These are phyloP conservation scores for Populus hybrid DNA, from an alignment of 441 rosid species.

Conservation along the genomic window DNA sequence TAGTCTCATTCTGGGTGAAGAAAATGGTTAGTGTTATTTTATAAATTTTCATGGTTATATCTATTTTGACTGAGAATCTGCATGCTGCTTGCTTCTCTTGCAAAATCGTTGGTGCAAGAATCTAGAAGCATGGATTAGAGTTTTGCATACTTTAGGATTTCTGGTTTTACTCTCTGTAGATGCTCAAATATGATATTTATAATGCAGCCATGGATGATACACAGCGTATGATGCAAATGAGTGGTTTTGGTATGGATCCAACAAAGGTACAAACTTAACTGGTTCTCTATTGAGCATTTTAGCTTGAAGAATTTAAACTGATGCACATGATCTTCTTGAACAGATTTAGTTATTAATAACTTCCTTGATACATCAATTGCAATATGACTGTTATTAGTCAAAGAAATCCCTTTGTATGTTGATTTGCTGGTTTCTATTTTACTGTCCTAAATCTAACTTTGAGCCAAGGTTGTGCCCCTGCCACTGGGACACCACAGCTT, in stretches of 20 bases:
- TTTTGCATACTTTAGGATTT: not conserved
- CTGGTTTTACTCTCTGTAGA: not conserved
- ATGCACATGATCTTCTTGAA: not conserved
- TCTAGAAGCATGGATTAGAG: not conserved
- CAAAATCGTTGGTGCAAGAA: not conserved
- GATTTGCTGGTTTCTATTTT: not conserved
- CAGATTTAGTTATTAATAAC: not conserved
- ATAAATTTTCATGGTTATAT: not conserved
- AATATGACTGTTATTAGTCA: not conserved
- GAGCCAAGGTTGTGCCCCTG: not conserved
- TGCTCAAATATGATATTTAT: conserved; percentile 8
- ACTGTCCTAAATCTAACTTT: not conserved
- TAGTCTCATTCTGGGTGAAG: conserved; percentile 96
- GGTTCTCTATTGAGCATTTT: conserved; percentile 12
- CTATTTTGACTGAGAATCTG: not conserved
- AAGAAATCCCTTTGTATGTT: not conserved
- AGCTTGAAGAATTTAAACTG: not conserved
- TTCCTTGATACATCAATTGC: not conserved
- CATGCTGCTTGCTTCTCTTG: conserved; percentile 15
- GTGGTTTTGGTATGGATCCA: conserved; percentile 94
- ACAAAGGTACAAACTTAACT: conserved; percentile 53
- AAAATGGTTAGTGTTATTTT: conserved; percentile 68
- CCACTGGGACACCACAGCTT: not conserved
- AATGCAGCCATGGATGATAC: conserved; percentile 85
- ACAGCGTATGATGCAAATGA: conserved; percentile 99